Base-by-base conservation (phyloP, 192 early-diverging fungal species). In the Coemansia sp. region DNA sequence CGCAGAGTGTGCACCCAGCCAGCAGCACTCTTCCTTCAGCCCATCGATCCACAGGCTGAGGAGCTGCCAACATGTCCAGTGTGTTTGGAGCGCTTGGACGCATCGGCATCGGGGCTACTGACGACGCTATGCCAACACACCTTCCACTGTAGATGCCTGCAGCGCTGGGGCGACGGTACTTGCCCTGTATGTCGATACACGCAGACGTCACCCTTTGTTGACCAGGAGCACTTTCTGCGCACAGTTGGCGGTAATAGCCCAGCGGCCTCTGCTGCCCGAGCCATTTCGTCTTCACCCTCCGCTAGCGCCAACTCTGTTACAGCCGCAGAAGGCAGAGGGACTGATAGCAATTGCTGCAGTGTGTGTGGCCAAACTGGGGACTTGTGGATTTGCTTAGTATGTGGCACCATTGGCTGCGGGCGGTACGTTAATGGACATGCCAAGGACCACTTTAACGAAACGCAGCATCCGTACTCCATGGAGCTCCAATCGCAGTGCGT, bases 321-420 rank as follows among this genome's bases (percentile, higher is more conserved):
- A 33, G 57, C 9, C 14, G 34, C 39, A 62, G 77, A 16, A 59
- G 71, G 37, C 79, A n/a, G 28, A n/a, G 47, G 58, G 6, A 18
- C 26, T 8, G 68, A 64, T 1, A 39, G 14, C 31, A 89, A 85
- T 72, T 81, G 82, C 64, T 99, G 96, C 70, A 77, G 81, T 31
- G 82, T 85, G 12, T 99, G 96, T 70, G 83, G 85, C n/a, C 81
- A 88, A 8, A 86, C 72, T 3, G 86, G 88, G 45, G 90, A 90
- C 59, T 82, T 99, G 43, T 99, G 97, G 97, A 96, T 97, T 38
- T 99, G 97, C 65, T 79, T 99, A 43, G 89, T 99, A 26, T 99
- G 97, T 75, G 96, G 94, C 1, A 89, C 94, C 59, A 88, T 99
- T 34, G 97, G 97, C 0, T 99, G 97, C 72, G 97, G 97, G 7